Conservation (phyloP, 208 protist genomes). For the Leishmania lainsoni region DNA sequence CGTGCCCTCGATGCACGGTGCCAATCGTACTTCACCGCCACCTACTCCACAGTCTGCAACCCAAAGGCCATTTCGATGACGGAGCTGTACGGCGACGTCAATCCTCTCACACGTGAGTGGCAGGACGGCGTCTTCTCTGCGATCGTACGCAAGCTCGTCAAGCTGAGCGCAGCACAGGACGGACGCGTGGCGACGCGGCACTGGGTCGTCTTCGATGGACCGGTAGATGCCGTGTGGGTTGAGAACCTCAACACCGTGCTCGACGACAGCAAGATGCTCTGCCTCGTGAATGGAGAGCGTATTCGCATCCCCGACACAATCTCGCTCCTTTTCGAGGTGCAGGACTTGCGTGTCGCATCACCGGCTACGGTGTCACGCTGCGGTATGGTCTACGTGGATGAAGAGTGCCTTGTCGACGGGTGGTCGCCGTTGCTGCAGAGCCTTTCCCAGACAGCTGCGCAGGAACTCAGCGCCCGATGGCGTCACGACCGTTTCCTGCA, state of each 20-base stretch:
- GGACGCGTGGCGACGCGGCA: slow-evolving; percentile 56
- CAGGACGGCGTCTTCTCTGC: slow-evolving; percentile 94
- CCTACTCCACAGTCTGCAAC: slow-evolving; percentile 79
- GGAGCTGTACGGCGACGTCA: slow-evolving; percentile 96
- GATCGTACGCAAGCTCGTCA: slow-evolving; percentile 85
- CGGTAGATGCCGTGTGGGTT: slow-evolving; percentile 99
- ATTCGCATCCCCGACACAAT: slow-evolving; percentile 93
- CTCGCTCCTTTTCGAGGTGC: slow-evolving; percentile 98
- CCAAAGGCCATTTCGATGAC: slow-evolving; percentile 96
- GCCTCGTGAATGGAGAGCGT: slow-evolving; percentile 95
- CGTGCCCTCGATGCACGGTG: slow-evolving; percentile 49
- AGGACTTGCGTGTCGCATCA: slow-evolving; percentile 96
- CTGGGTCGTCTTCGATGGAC: slow-evolving; percentile 98
- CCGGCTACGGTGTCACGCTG: slow-evolving; percentile 98
- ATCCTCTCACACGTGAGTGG: slow-evolving; percentile 95
- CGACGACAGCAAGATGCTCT: slow-evolving; percentile 98
- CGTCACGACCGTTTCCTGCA: slow-evolving; percentile 77
- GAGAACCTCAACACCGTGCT: slow-evolving; percentile 99
- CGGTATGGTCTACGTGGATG: slow-evolving; percentile 98
- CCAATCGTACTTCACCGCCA: slow-evolving; percentile 72
- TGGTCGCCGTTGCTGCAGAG: slow-evolving; percentile 75
- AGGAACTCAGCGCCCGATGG: slow-evolving; percentile 54
- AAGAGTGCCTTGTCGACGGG: slow-evolving; percentile 81
- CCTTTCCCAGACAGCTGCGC: slow-evolving; percentile 48
- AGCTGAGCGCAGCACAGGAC: slow-evolving; percentile 36